Percentiles rank a stretch among this genome's conserved stretches.
Conservation (phyloP, 768 basidiomycete species). For the Suillus clintonianus region DNA sequence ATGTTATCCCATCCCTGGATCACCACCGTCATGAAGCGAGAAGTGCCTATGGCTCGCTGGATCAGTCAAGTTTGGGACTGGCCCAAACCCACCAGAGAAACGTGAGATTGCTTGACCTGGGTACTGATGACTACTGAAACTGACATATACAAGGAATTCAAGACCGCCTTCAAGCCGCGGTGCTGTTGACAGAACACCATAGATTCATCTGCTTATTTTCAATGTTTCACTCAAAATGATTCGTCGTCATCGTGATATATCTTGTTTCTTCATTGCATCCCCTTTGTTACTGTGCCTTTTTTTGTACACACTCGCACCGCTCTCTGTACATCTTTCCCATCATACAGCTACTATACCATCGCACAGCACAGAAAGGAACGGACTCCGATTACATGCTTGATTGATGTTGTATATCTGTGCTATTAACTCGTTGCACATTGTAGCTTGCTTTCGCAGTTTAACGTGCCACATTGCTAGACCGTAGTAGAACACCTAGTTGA, state of each 20-base stretch:
- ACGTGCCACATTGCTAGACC: not conserved
- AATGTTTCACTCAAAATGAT: not conserved
- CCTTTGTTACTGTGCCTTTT: not conserved
- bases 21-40: slow-evolving; percentile 69
- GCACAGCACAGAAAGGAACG: slow-evolving; percentile 4
- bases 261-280: slow-evolving; percentile 3
- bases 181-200: slow-evolving; percentile 2
- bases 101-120: slow-evolving; percentile 15
- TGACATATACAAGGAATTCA: not conserved
- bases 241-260: not conserved
- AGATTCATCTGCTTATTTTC: not conserved
- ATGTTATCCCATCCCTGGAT: slow-evolving; percentile 89
- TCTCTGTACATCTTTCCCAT: slow-evolving; percentile 5
- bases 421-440: not conserved
- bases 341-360: slow-evolving; percentile 6
- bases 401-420: slow-evolving; percentile 2
- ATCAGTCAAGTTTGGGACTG: slow-evolving; percentile 84
- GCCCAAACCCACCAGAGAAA: slow-evolving; percentile 43
- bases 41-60: slow-evolving; percentile 90
- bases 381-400: slow-evolving; percentile 2
- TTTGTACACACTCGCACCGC: not conserved
- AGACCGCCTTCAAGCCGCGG: slow-evolving; percentile 6
- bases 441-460: not conserved
- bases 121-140: not conserved
- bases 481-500: not conserved